Percentiles rank a stretch among this genome's conserved stretches.
Conservation (phyloP, 495 filamentous ascomycete genomes). For the Annulohypoxylon moriforme region DNA sequence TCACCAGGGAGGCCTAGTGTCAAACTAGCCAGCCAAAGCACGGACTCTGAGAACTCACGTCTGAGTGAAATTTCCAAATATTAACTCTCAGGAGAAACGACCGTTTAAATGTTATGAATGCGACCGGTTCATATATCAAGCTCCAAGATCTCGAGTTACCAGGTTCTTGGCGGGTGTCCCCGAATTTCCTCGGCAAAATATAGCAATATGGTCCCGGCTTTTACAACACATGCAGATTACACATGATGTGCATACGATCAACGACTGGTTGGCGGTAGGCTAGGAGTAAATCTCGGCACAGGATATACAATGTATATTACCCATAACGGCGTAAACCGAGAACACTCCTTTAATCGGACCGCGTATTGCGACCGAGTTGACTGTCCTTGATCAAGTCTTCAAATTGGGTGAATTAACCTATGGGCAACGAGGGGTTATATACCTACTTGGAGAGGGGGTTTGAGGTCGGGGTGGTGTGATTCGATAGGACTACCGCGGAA, state of each 20-base stretch:
- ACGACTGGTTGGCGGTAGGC: constrained; percentile 1
- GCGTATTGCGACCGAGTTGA: constrained; percentile 1
- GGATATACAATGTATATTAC: constrained; percentile 1
- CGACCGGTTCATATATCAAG: constrained; percentile 25
- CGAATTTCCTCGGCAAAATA: constrained; percentile 43
- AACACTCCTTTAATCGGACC: constrained; percentile 9
- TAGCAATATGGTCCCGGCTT: constrained; percentile 16
- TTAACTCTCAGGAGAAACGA: not conserved
- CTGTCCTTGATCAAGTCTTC: not conserved
- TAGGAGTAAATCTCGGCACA: constrained; percentile 2
- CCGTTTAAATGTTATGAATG: constrained; percentile 3
- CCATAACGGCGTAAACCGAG: constrained; percentile 6
- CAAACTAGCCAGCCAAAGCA: not conserved
- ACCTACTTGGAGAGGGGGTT: not conserved
- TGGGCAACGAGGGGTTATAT: constrained; percentile 2
- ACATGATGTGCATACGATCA: constrained; percentile 27
- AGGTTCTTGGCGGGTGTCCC: constrained; percentile 28
- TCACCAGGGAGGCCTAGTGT: not conserved
- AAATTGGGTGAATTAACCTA: not conserved
- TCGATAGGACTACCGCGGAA: not conserved
- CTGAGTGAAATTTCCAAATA: not conserved
- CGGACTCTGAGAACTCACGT: not conserved
- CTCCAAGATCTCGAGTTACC: not conserved
- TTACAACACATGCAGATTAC: constrained; percentile 21
- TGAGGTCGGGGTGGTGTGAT: not conserved